phyloP scores from a whole-genome alignment of 345 rosid species.

The Sisymbrium altissimum region DNA sequence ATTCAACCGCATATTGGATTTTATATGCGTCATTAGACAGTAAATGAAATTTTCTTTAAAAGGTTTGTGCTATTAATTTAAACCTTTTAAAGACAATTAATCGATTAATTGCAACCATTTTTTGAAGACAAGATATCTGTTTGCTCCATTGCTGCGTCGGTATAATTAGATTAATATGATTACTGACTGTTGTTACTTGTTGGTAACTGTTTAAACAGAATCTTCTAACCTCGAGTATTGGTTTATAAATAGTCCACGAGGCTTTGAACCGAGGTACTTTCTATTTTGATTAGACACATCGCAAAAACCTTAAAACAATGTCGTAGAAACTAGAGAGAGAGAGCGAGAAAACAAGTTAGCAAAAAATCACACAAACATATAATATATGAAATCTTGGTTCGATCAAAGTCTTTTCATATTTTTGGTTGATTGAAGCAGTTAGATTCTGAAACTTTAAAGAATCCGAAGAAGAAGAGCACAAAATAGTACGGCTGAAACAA shows the following conservation, averaged over 20 bases:
- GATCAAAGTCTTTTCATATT: constrained; percentile 9
- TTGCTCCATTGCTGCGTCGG: neutral
- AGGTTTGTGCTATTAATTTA: neutral
- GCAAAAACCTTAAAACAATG: constrained; percentile 32
- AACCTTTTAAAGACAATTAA: no score
- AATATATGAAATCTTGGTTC: constrained; percentile 13
- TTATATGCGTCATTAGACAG: neutral
- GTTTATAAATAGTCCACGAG: constrained; percentile 11
- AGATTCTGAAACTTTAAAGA: constrained; percentile 33
- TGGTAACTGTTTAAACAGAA: constrained; percentile 13
- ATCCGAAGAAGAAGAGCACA: constrained; percentile 41
- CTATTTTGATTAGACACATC: constrained; percentile 33
- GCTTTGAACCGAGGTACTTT: constrained; percentile 26
- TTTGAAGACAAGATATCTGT: neutral
- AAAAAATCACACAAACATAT: constrained; percentile 24
- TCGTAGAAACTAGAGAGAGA: no score
- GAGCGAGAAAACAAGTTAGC: constrained; percentile 9
- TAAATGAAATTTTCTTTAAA: neutral
- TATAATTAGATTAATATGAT: neutral
- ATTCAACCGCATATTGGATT: neutral
- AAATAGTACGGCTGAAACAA: constrained; percentile 35
- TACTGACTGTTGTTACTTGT: neutral
- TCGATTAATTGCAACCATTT: neutral
- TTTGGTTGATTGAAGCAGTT: constrained; percentile 32
- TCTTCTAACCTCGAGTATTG: neutral